phyloP scores from a whole-genome alignment of 352 stramenopile genomes.

The Lagenidium giganteum region DNA sequence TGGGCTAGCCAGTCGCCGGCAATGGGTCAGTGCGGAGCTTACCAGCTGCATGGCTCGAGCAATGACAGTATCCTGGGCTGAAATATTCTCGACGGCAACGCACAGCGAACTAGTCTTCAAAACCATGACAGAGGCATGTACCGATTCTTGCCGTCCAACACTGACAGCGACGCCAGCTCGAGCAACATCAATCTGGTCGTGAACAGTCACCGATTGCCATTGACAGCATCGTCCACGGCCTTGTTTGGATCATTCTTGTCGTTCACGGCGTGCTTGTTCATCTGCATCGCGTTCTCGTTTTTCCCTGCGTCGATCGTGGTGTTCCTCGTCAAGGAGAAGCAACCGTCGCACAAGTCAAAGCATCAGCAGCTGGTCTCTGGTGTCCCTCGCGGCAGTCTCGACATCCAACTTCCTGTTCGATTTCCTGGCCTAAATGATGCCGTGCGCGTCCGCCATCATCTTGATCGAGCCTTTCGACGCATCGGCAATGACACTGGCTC shows the following conservation, averaged over 20 bases:
- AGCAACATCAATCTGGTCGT: constrained; percentile 25
- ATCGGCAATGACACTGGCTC: constrained; percentile 35
- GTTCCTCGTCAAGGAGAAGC: constrained; percentile 93
- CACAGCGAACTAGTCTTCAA: constrained; percentile 47
- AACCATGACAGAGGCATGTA: constrained; percentile 38
- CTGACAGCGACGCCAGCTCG: constrained; percentile 7
- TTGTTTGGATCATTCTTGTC: constrained; percentile 43
- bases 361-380: constrained; percentile 94
- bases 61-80: constrained; percentile 34
- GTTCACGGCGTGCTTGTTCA: constrained; percentile 54
- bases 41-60: constrained; percentile 29
- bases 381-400: constrained; percentile 92
- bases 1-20: constrained; percentile 19
- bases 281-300: constrained; percentile 15
- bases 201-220: constrained; percentile 36
- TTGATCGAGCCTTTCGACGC: constrained; percentile 39
- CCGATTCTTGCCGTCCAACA: constrained; percentile 30
- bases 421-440: constrained; percentile 84
- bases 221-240: constrained; percentile 32
- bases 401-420: constrained; percentile 92
- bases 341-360: constrained; percentile 88
- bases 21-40: constrained; percentile 35
- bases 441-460: constrained; percentile 24
- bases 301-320: constrained; percentile 67
- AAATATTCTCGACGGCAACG: constrained; percentile 35